Conservation (phyloP, 2,329 filamentous ascomycete species). For the Pyrenophora seminiperda region DNA sequence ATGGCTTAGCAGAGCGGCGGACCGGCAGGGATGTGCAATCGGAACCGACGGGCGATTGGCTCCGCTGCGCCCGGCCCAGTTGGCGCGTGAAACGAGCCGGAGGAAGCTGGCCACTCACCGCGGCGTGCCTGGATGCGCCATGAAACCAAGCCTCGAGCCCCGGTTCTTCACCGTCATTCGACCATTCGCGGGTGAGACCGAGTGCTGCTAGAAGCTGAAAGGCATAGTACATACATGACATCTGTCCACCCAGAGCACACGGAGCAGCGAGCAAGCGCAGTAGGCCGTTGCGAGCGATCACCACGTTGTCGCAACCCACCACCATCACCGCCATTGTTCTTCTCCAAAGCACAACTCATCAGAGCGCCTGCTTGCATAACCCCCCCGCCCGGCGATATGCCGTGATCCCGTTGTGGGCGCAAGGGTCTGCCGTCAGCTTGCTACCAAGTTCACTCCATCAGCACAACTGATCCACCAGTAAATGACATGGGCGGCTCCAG, state of each 20-base stretch:
- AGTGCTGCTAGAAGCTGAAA: too few relatives aligned
- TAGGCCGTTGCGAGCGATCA: too few relatives aligned
- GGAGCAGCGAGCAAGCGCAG: too few relatives aligned
- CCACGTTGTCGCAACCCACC: too few relatives aligned
- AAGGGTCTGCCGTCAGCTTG: too few relatives aligned
- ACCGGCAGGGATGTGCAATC: conserved; percentile 8
- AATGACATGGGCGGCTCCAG: conserved; percentile 14
- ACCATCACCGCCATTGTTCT: not conserved
- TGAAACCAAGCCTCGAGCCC: conserved; percentile 28
- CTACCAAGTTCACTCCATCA: too few relatives aligned
- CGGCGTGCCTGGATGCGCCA: conserved; percentile 32
- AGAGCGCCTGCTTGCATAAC: not conserved
- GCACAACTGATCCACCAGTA: too few relatives aligned
- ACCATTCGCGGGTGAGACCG: conserved; percentile 10
- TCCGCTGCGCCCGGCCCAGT: conserved; percentile 13
- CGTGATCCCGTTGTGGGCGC: too few relatives aligned
- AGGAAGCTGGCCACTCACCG: conserved; percentile 25
- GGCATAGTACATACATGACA: too few relatives aligned
- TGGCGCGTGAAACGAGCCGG: conserved; percentile 29
- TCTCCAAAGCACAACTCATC: too few relatives aligned
- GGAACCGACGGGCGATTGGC: conserved; percentile 24
- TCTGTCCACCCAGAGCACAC: too few relatives aligned
- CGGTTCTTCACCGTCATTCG: conserved; percentile 8
- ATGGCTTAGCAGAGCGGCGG: conserved; percentile 7
- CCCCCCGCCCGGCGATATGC: not conserved